These are phyloP conservation scores for Vararia minispora DNA, from an alignment of 768 basidiomycete species.

Conservation along the genomic window DNA sequence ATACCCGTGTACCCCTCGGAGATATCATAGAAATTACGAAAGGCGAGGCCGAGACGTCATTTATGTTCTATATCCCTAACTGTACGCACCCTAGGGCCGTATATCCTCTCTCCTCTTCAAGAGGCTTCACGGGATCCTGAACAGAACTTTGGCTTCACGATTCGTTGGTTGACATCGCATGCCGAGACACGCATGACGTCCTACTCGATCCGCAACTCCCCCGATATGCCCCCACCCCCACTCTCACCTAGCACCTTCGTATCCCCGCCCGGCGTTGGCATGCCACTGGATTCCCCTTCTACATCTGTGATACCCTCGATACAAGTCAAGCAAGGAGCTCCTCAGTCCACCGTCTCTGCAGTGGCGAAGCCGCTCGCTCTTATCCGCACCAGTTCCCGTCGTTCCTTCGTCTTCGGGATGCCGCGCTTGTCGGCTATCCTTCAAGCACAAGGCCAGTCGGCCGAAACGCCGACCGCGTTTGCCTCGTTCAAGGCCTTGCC, in stretches of 20 bases:
- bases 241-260: conserved; percentile 1
- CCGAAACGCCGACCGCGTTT: conserved; percentile 28
- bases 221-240: conserved; percentile 22
- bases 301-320: too few species aligned
- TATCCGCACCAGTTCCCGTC: too few species aligned
- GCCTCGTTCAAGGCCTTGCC: conserved; percentile 77
- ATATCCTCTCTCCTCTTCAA: conserved; percentile 89
- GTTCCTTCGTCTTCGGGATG: too few species aligned
- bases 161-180: conserved; percentile 66
- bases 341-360: too few species aligned
- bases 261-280: background rate
- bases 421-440: too few species aligned
- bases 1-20: conserved; percentile 79
- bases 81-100: conserved; percentile 50
- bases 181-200: conserved; percentile 72
- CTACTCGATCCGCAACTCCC: conserved; percentile 73
- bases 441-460: too few species aligned
- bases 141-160: conserved; percentile 82
- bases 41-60: conserved; percentile 39
- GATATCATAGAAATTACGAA: conserved; percentile 69
- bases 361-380: too few species aligned
- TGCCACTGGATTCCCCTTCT: too few species aligned
- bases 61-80: background rate
- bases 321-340: too few species aligned
- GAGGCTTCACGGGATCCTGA: conserved; percentile 79